phyloP scores from a whole-genome alignment of 2,329 filamentous ascomycete genomes.

The Basipetospora chlamydospora region DNA sequence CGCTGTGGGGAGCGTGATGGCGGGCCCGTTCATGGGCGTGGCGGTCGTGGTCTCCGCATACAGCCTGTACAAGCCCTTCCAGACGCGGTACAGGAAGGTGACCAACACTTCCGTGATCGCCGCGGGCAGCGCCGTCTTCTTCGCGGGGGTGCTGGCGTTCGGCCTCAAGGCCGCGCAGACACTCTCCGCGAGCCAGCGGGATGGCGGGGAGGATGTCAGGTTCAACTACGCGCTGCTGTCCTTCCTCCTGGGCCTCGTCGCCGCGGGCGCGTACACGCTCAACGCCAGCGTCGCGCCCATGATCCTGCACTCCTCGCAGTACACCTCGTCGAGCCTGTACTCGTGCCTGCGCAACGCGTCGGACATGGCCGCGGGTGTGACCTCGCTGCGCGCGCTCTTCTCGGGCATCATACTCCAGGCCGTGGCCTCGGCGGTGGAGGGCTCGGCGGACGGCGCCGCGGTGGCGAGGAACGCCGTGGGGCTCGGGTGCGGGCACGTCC shows the following conservation, averaged over 20 bases:
- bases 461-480: slow-evolving; percentile 25
- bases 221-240: slow-evolving; percentile 25
- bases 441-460: slow-evolving; percentile 15
- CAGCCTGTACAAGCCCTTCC: slow-evolving; percentile 17
- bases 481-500: slow-evolving; percentile 24
- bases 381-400: slow-evolving; percentile 24
- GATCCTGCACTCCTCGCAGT: slow-evolving; percentile 31
- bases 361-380: slow-evolving; percentile 32
- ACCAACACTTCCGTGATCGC: slow-evolving; percentile 20
- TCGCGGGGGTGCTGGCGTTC: slow-evolving; percentile 28
- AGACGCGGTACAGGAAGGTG: slow-evolving; percentile 17
- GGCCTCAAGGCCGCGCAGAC: slow-evolving; percentile 17
- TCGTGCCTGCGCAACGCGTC: slow-evolving; percentile 28
- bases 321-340: slow-evolving; percentile 31
- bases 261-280: slow-evolving; percentile 24
- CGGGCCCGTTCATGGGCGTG: slow-evolving; percentile 27
- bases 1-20: slow-evolving; percentile 28
- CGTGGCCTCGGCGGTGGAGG: slow-evolving; percentile 12
- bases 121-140: slow-evolving; percentile 22
- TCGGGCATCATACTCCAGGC: slow-evolving; percentile 26
- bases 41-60: slow-evolving; percentile 18
- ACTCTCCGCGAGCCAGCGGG: slow-evolving; percentile 1
- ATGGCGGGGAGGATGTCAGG: too few species aligned
- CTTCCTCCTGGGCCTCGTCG: slow-evolving; percentile 31
- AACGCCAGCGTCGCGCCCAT: slow-evolving; percentile 26